Base-by-base conservation (phyloP, 2,329 filamentous ascomycete species). In the Talaromyces sp. region DNA sequence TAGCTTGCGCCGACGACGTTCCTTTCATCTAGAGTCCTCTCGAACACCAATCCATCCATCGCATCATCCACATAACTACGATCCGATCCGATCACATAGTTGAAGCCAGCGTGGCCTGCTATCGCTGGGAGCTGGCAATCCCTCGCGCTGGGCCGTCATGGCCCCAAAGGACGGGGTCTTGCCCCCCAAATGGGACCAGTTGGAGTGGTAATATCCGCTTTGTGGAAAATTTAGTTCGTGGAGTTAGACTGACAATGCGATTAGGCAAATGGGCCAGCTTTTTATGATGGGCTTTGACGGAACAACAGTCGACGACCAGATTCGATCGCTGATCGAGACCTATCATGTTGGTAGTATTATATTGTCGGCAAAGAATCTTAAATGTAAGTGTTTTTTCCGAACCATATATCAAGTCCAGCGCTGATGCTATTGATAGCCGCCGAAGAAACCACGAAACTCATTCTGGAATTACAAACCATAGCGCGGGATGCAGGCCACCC, bases 391-490 rank as follows among this genome's bases (percentile, higher is more conserved):
- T 93, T 10, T 38, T 29, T 31, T 22, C 5, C 31, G 1, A 19
- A 13, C 15, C 2, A 22, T 36, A 15, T 13, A 25, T 19, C 8
- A 56, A 6, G 15, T n/a, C 4, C 8, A 51, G 13, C 2, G 27
- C 66, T 70, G 67, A 64, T 62, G 67, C 61, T 77, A 70, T 80
- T 77, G 68, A 72, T 76, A 98, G 94, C 93, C 73, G 94, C 93
- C 67, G 89, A 96, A 76, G 91, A 97, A 74, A 93, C 94, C 36
- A 93, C 94, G 51, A 87, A 86, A 73, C 84, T 98, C 49, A 92
- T 97, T 34, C 90, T 95, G 74, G 93, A 98, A 74, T 84, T 99
- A 53, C 95, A 99, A 78, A 93, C 89, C 59, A 94, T 96, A 74
- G 95, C 95, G 43, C 91, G 92, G 74, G 86, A 96, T 78, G 90